A percentile compares a stretch with the other conserved stretches of the same genome.
Conservation (phyloP, 2,329 filamentous ascomycete species). For the Aspergillus ochraceoroseus region DNA sequence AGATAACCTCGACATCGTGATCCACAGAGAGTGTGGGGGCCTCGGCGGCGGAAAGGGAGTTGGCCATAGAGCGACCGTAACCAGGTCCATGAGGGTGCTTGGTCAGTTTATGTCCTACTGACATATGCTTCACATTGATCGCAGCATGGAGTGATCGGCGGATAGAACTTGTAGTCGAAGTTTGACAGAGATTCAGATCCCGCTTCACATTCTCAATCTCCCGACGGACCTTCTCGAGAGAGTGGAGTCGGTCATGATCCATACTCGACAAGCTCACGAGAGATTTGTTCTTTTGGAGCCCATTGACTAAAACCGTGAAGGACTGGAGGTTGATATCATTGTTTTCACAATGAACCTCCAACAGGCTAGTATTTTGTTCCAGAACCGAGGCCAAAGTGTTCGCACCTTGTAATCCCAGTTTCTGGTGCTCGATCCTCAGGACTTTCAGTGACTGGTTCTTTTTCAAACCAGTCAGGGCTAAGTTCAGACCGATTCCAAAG, state of each 20-base stretch:
- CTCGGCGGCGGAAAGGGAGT: conserved; percentile 20
- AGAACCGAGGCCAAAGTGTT: conserved; percentile 65
- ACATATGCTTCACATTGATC: conserved; percentile 32
- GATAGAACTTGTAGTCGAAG: conserved; percentile 37
- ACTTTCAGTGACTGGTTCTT: conserved; percentile 58
- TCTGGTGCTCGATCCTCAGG: conserved; percentile 63
- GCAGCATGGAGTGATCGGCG: conserved; percentile 44
- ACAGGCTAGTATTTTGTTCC: conserved; percentile 58
- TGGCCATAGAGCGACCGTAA: conserved; percentile 16
- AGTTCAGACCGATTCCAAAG: conserved; percentile 64
- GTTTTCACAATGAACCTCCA: conserved; percentile 65
- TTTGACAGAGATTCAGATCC: conserved; percentile 31
- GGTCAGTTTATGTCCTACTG: conserved; percentile 30
- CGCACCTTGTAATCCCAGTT: conserved; percentile 63
- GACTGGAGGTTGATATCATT: conserved; percentile 68
- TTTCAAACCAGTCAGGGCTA: conserved; percentile 60
- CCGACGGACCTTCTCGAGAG: conserved; percentile 56
- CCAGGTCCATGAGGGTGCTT: conserved; percentile 28
- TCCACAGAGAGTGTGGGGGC: conserved; percentile 27
- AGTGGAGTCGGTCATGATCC: conserved; percentile 56
- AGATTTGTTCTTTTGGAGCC: conserved; percentile 60
- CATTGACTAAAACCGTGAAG: conserved; percentile 64
- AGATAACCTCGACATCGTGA: conserved; percentile 41
- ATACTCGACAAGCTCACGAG: conserved; percentile 60
- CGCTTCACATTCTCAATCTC: conserved; percentile 52